Evolutionary conservation across 164 flowering plant species (phyloP).

Genomic region (Annona cherimola): DNA sequence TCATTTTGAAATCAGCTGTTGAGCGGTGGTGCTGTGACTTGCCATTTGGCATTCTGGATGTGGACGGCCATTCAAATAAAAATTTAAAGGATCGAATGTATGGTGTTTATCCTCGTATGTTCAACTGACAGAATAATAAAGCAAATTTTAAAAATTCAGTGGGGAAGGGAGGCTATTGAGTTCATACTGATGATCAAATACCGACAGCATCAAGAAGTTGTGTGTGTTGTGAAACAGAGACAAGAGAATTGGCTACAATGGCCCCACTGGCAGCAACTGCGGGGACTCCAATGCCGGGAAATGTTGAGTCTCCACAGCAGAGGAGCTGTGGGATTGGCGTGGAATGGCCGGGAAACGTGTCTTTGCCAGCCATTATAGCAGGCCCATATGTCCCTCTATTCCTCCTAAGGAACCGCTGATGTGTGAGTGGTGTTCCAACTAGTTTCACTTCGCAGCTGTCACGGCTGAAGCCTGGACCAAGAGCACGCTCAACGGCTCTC

Average conservation of each 20-base stretch:
- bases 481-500: slow-evolving; percentile 89
- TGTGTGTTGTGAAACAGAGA: slow-evolving; percentile 74
- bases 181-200: slow-evolving; percentile 16
- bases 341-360: slow-evolving; percentile 77
- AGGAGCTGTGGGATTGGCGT: slow-evolving; percentile 75
- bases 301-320: slow-evolving; percentile 94
- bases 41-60: neutral
- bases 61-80: neutral
- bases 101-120: neutral
- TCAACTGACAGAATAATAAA: neutral
- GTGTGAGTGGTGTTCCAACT: slow-evolving; percentile 89
- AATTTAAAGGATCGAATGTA: too few species aligned
- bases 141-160: neutral
- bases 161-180: neutral
- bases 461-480: slow-evolving; percentile 73
- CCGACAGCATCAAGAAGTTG: slow-evolving; percentile 73
- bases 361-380: slow-evolving; percentile 80
- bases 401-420: slow-evolving; percentile 77
- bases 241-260: slow-evolving; percentile 90
- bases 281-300: slow-evolving; percentile 96
- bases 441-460: slow-evolving; percentile 89
- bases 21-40: neutral
- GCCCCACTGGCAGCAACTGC: slow-evolving; percentile 99
- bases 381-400: slow-evolving; percentile 95
- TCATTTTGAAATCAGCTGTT: neutral